Percentiles rank a stretch among this genome's conserved stretches.
phyloP scores from a whole-genome alignment of 2,329 filamentous ascomycete species.

The Colletotrichum navitas region DNA sequence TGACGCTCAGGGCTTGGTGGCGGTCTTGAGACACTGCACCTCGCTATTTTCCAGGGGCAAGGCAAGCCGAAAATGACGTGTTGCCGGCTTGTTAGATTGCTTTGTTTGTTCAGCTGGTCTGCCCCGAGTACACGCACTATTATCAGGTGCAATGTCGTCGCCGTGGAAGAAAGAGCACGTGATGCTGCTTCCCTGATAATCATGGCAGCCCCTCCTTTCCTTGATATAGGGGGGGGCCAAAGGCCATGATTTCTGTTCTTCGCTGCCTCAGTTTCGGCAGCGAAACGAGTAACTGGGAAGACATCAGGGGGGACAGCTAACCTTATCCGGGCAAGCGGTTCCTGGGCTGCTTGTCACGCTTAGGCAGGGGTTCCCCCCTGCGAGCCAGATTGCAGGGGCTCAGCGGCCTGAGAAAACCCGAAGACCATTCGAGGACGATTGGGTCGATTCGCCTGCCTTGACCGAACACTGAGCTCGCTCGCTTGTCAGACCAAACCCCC shows the following conservation, averaged over 20 bases:
- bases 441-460: conserved; percentile 1
- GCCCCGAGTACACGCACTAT: conserved; percentile 21
- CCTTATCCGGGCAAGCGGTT: conserved; percentile 35
- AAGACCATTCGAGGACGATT: conserved; percentile 9
- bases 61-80: conserved; percentile 21
- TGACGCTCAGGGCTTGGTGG: conserved; percentile 19
- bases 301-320: conserved; percentile 19
- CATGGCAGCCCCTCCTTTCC: neutral
- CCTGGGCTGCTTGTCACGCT: conserved; percentile 13
- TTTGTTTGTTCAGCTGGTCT: neutral
- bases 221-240: no score
- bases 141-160: neutral
- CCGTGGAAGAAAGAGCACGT: neutral
- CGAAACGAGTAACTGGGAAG: conserved; percentile 20
- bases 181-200: neutral
- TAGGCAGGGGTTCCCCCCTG: conserved; percentile 28
- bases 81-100: conserved; percentile 8
- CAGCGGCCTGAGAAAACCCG: neutral
- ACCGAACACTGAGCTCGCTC: neutral
- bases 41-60: conserved; percentile 28
- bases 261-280: neutral
- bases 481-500: neutral
- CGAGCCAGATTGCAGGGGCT: conserved; percentile 8
- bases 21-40: neutral
- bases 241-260: neutral